Evolutionary conservation across 2,329 filamentous ascomycete species (phyloP).

Genomic region (Fusarium hostae): DNA sequence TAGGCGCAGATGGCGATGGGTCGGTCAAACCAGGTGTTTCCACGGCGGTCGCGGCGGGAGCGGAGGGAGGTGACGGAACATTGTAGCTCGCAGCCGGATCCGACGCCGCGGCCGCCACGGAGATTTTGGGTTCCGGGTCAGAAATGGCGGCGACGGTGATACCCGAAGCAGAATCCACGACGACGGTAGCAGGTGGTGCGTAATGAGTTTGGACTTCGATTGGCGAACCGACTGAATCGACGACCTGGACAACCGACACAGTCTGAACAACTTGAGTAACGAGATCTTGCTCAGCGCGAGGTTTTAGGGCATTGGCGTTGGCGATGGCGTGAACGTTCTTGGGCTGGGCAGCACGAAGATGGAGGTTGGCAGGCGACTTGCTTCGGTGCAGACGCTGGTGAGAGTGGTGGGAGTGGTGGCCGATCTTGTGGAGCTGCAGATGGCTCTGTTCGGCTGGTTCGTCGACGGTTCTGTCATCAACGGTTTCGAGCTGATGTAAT

Average conservation of each 20-base stretch:
- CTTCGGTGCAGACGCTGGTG: constrained; percentile 39
- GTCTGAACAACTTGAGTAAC: constrained; percentile 64
- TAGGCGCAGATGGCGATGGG: constrained; percentile 25
- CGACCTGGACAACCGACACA: constrained; percentile 64
- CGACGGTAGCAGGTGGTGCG: constrained; percentile 52
- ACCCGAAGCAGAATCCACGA: constrained; percentile 51
- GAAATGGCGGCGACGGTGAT: constrained; percentile 51
- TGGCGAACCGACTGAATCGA: constrained; percentile 60
- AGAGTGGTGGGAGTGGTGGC: constrained; percentile 39
- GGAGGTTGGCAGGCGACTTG: constrained; percentile 27
- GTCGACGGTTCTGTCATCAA: constrained; percentile 29
- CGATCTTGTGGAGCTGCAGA: constrained; percentile 33
- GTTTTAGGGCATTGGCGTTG: constrained; percentile 30
- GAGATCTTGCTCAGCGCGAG: constrained; percentile 41
- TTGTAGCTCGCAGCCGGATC: constrained; percentile 38
- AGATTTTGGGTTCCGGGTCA: constrained; percentile 37
- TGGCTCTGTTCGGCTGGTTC: constrained; percentile 20
- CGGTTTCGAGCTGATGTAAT: constrained; percentile 21
- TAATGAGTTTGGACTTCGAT: constrained; percentile 57
- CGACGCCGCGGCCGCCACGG: constrained; percentile 40
- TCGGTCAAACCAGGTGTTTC: constrained; percentile 39
- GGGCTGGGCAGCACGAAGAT: constrained; percentile 39
- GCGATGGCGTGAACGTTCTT: constrained; percentile 21
- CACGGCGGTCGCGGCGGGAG: constrained; percentile 27
- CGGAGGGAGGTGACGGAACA: constrained; percentile 33